These are phyloP conservation scores for Astathelohania contejeani DNA, from an alignment of 371 early-diverging fungal species.

Conservation along the genomic window DNA sequence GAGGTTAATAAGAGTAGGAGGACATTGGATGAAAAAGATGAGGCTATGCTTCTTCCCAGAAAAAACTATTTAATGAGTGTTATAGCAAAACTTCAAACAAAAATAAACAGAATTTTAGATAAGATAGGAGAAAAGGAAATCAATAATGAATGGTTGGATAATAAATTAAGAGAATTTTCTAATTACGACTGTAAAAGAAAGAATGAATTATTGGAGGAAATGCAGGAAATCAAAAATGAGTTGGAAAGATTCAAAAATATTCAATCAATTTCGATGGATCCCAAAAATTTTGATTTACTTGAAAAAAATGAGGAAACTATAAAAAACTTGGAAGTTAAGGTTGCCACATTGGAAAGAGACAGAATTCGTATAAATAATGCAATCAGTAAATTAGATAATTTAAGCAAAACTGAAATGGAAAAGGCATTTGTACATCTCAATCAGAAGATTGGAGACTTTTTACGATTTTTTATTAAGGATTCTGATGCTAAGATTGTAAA, in stretches of 20 bases:
- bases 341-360: slow-evolving; percentile 46
- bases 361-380: slow-evolving; percentile 42
- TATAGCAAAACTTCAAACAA: slow-evolving; percentile 8
- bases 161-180: slow-evolving; percentile 69
- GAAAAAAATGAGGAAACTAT: slow-evolving; percentile 48
- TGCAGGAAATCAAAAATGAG: slow-evolving; percentile 14
- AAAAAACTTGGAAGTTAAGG: slow-evolving; percentile 43
- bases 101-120: slow-evolving; percentile 20
- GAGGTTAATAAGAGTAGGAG: slow-evolving; percentile 4
- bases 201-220: slow-evolving; percentile 6
- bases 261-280: slow-evolving; percentile 23
- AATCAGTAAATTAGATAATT: slow-evolving; percentile 32
- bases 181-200: slow-evolving; percentile 61
- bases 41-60: neutral
- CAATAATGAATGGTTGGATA: slow-evolving; percentile 56
- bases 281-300: slow-evolving; percentile 50
- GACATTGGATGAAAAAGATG: slow-evolving; percentile 1
- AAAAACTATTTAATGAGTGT: neutral
- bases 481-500: slow-evolving; percentile 25
- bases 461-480: slow-evolving; percentile 39
- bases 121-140: slow-evolving; percentile 14
- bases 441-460: slow-evolving; percentile 39
- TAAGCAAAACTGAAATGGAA: slow-evolving; percentile 38
- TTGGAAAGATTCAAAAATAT: neutral
- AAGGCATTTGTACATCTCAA: slow-evolving; percentile 51